Conservation (phyloP, 2,329 filamentous ascomycete species). For the Pseudocercospora crystallina region DNA sequence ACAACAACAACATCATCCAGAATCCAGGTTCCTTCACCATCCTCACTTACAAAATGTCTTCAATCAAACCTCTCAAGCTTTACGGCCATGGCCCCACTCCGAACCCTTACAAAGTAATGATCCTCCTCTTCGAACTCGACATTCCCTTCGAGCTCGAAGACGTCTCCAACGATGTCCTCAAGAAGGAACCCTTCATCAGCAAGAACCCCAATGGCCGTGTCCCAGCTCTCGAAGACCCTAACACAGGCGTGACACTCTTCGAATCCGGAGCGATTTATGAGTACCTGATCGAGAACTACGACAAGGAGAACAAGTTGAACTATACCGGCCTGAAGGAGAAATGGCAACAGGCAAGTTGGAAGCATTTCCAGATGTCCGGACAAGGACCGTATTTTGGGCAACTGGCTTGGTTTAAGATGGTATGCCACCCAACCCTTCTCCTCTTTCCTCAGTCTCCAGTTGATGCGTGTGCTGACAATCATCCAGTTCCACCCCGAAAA, state of each 20-base stretch:
- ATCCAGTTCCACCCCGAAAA: constrained; percentile 42
- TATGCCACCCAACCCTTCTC: background rate
- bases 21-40: no score
- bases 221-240: constrained; percentile 46
- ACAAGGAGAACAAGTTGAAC: constrained; percentile 28
- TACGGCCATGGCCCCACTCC: background rate
- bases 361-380: constrained; percentile 34
- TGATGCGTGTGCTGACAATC: background rate
- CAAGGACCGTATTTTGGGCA: constrained; percentile 46
- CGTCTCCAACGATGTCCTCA: constrained; percentile 12
- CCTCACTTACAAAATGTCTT: background rate
- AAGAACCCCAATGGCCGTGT: constrained; percentile 47
- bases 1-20: no score
- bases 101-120: constrained; percentile 5
- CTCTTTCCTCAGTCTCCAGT: background rate
- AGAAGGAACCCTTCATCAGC: constrained; percentile 36
- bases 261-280: constrained; percentile 38
- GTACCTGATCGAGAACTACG: constrained; percentile 36
- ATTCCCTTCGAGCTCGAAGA: constrained; percentile 3
- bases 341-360: constrained; percentile 29
- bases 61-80: background rate
- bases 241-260: constrained; percentile 46
- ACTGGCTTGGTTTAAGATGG: constrained; percentile 42
- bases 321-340: constrained; percentile 27
- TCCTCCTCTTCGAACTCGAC: constrained; percentile 2